Evolutionary conservation across 2,329 filamentous ascomycete species (phyloP).

Genomic region (Lachnellula arida): DNA sequence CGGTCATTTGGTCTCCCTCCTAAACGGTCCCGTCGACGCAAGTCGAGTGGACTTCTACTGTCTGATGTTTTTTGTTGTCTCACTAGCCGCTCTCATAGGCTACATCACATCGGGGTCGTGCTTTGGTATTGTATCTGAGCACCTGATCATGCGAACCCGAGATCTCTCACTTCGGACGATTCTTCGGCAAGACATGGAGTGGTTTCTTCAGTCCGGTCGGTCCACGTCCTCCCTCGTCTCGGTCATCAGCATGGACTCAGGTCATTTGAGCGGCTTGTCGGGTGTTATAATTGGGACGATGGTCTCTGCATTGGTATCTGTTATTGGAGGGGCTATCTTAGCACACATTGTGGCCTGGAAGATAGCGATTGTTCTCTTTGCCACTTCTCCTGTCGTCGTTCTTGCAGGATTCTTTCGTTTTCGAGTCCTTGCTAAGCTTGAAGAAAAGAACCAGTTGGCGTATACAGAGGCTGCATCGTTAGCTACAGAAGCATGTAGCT

Average conservation of each 20-base stretch:
- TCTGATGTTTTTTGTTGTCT: constrained; percentile 45
- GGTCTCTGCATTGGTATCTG: constrained; percentile 63
- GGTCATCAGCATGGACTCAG: constrained; percentile 65
- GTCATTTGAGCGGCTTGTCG: constrained; percentile 61
- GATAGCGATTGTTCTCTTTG: constrained; percentile 67
- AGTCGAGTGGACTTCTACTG: constrained; percentile 34
- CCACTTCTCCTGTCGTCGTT: constrained; percentile 63
- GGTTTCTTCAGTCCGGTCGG: constrained; percentile 63
- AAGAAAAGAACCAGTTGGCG: constrained; percentile 58
- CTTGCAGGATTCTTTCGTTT: constrained; percentile 67
- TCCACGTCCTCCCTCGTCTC: constrained; percentile 59
- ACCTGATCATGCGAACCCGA: constrained; percentile 58
- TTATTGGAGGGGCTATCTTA: constrained; percentile 62
- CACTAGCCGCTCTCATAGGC: constrained; percentile 53
- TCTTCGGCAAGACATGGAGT: constrained; percentile 62
- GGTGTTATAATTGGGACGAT: constrained; percentile 67
- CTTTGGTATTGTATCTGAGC: constrained; percentile 56
- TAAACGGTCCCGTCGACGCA: constrained; percentile 37
- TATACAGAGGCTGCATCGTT: constrained; percentile 60
- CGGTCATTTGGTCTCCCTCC: constrained; percentile 44
- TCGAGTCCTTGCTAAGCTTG: constrained; percentile 55
- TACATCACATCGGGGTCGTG: constrained; percentile 53
- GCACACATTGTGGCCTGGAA: constrained; percentile 71
- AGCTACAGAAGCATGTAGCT: constrained; percentile 64
- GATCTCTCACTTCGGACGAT: constrained; percentile 61